phyloP scores from a whole-genome alignment of 495 filamentous ascomycete species.

The Articulospora tetracladia region DNA sequence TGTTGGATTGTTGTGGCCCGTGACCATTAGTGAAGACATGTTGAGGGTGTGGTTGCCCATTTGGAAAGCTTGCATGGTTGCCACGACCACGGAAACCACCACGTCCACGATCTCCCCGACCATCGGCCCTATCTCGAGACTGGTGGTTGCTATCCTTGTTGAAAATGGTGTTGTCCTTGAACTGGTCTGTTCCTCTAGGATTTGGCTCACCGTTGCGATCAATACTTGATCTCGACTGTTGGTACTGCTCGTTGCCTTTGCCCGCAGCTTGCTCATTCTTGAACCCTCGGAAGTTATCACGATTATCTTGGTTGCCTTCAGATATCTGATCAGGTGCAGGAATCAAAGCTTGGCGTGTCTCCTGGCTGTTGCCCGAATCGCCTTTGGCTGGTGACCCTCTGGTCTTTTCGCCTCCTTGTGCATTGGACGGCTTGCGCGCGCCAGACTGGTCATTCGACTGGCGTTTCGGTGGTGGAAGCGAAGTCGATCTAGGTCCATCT shows the following conservation, averaged over 20 bases:
- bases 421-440: constrained; percentile 32
- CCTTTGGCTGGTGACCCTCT: constrained; percentile 20
- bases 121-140: constrained; percentile 43
- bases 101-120: constrained; percentile 49
- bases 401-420: constrained; percentile 33
- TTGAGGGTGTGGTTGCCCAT: constrained; percentile 31
- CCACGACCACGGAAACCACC: constrained; percentile 53
- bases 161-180: constrained; percentile 9
- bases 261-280: constrained; percentile 11
- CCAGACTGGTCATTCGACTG: constrained; percentile 37
- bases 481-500: constrained; percentile 24
- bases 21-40: constrained; percentile 44
- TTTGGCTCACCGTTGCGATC: constrained; percentile 25
- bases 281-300: background rate
- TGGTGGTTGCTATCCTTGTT: constrained; percentile 16
- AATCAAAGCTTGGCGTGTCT: constrained; percentile 6
- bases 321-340: background rate
- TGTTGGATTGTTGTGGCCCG: constrained; percentile 34
- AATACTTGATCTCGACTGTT: constrained; percentile 8
- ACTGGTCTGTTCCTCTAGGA: constrained; percentile 18
- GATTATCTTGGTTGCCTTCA: constrained; percentile 9
- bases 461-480: constrained; percentile 27
- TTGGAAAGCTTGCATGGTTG: constrained; percentile 35
- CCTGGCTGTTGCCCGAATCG: background rate
- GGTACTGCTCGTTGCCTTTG: constrained; percentile 14